Percentiles rank a stretch among this genome's conserved stretches.
These are phyloP conservation scores for Rhodamnia rubescens DNA, from an alignment of 345 rosid genomes.

Conservation along the genomic window DNA sequence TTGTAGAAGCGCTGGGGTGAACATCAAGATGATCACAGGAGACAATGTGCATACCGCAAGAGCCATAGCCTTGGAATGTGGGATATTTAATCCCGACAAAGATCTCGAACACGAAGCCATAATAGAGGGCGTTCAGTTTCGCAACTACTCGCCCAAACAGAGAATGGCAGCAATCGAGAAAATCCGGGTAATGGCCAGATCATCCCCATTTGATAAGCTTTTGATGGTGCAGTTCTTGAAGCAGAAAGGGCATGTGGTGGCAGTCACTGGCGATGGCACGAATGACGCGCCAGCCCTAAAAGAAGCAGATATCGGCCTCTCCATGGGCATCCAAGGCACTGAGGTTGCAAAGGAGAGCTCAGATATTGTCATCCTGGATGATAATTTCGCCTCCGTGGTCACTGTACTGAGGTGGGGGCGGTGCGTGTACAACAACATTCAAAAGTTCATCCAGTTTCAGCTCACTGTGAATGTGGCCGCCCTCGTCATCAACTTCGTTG, in stretches of 20 bases:
- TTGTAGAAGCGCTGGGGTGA: conserved; percentile 61
- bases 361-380: conserved; percentile 71
- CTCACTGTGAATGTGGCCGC: conserved; percentile 73
- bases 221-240: conserved; percentile 69
- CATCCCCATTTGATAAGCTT: conserved; percentile 69
- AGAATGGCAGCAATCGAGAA: conserved; percentile 35
- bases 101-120: conserved; percentile 27
- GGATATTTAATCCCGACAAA: conserved; percentile 33
- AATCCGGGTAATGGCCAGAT: conserved; percentile 80
- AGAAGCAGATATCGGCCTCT: conserved; percentile 67
- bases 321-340: conserved; percentile 77
- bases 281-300: conserved; percentile 77
- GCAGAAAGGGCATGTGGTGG: conserved; percentile 63
- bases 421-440: conserved; percentile 66
- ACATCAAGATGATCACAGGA: conserved; percentile 72
- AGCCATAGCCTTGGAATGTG: conserved; percentile 74
- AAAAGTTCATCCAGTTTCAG: conserved; percentile 79
- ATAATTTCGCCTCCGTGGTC: conserved; percentile 61
- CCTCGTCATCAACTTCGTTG: conserved; percentile 57
- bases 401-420: conserved; percentile 77
- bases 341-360: conserved; percentile 85
- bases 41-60: conserved; percentile 65
- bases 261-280: conserved; percentile 70
- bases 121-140: conserved; percentile 50
- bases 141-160: conserved; percentile 32